Base-by-base conservation (phyloP, 2,329 filamentous ascomycete genomes). In the Curvularia verruculosa region DNA sequence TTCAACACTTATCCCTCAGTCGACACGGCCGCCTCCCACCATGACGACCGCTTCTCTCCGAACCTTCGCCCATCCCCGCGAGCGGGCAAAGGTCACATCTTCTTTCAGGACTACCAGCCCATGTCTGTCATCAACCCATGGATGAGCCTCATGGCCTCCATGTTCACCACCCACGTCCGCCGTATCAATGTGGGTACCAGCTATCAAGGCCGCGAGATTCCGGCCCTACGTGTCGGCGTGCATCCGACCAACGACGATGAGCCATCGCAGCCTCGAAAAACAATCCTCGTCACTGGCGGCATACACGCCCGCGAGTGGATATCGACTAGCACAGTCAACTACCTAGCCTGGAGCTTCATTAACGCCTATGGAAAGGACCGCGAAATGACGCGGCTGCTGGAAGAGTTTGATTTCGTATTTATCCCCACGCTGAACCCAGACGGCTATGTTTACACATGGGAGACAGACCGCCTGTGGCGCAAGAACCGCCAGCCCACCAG, bases 251-350 rank as follows among this genome's bases (percentile, higher is more conserved):
- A 81, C 72, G 69, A 80, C 52, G 70, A 83, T 26, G 76, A 82
- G 6, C 68, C 78, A 2, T 70, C 75, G 3, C 69, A 72, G 12
- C 82, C 81, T 5, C 86, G 90, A 48, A 91, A 91, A 74, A 94
- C 91, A 0, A 86, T 96, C 54, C 81, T 96, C 49, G 81, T 99
- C 19, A 88, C 88, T 3, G 95, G 92, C 52, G 94, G 94, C 47
- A 83, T 90, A n/a, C 95, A 98, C 75, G 94, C 93, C 3, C 86
- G 95, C 36, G 95, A 99, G 81, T 99, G 95, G 95, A 96, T 99
- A 64, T 91, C 92, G 45, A 92, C 89, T 0, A 95, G 89, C 69
- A 96, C 92, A 0, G 91, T 96, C 50, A 96, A 89, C 68, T 98
- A 96, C 69, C 80, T 96, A 28, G 92, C 94, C 9, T 96, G 95